A percentile compares a stretch with the other conserved stretches of the same genome.
These are phyloP conservation scores for Myriosclerotinia scirpicola DNA, from an alignment of 2,329 filamentous ascomycete genomes.

Conservation along the genomic window DNA sequence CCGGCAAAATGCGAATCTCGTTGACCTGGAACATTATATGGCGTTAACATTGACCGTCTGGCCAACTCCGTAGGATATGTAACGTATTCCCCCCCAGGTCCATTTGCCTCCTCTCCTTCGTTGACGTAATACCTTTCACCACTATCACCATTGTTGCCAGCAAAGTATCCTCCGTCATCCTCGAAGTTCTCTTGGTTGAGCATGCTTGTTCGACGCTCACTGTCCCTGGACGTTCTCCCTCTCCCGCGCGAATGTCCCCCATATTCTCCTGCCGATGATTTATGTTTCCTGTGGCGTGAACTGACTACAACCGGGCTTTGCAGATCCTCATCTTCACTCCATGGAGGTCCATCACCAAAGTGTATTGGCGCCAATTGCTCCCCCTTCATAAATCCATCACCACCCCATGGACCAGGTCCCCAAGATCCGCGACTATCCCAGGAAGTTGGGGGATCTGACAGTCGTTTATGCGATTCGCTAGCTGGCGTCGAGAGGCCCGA, in stretches of 20 bases:
- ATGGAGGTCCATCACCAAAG: slow-evolving; percentile 86
- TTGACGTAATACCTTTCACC: slow-evolving; percentile 74
- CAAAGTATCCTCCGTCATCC: slow-evolving; percentile 64
- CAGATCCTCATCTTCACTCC: slow-evolving; percentile 93
- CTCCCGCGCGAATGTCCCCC: slow-evolving; percentile 44
- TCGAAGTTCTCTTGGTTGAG: slow-evolving; percentile 54
- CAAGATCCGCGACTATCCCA: slow-evolving; percentile 71
- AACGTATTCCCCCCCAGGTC: slow-evolving; percentile 76
- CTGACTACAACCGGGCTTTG: slow-evolving; percentile 85
- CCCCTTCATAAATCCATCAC: slow-evolving; percentile 55
- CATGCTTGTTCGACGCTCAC: slow-evolving; percentile 45
- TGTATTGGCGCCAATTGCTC: slow-evolving; percentile 79
- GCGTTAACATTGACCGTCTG: slow-evolving; percentile 52
- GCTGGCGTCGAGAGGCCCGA: slow-evolving; percentile 83
- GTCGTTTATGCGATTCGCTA: slow-evolving; percentile 69
- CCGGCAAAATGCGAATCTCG: slow-evolving; percentile 57
- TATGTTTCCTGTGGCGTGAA: slow-evolving; percentile 82
- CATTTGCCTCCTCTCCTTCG: slow-evolving; percentile 68
- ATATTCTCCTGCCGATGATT: slow-evolving; percentile 59
- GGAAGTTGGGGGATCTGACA: slow-evolving; percentile 77
- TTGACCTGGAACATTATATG: slow-evolving; percentile 48
- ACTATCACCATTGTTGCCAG: slow-evolving; percentile 66
- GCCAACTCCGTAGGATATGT: slow-evolving; percentile 70
- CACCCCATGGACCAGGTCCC: slow-evolving; percentile 47
- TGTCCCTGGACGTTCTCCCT: slow-evolving; percentile 48